Conservation (phyloP, 371 early-diverging fungal species). For the Lichtheimia ornata region DNA sequence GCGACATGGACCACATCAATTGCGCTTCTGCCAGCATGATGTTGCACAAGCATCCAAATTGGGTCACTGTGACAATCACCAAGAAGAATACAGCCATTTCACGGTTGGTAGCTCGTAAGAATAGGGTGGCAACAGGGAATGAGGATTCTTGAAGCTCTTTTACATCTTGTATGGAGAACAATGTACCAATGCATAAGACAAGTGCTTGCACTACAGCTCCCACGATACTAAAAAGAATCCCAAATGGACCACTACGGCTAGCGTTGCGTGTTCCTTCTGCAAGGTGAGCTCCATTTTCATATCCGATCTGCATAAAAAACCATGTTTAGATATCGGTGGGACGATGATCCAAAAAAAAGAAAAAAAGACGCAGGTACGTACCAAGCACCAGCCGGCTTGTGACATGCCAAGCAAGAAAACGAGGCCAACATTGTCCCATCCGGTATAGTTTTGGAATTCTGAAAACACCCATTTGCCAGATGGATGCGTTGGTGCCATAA, state of each 20-base stretch:
- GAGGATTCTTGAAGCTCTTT: constrained; percentile 19
- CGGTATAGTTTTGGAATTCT: constrained; percentile 37
- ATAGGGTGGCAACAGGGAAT: constrained; percentile 20
- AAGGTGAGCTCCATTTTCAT: constrained; percentile 25
- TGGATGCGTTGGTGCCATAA: constrained; percentile 34
- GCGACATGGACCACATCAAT: constrained; percentile 22
- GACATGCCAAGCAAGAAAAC: constrained; percentile 38
- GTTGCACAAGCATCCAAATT: constrained; percentile 28
- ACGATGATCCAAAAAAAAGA: neutral
- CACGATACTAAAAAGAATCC: constrained; percentile 33
- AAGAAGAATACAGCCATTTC: constrained; percentile 19
- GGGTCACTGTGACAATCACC: constrained; percentile 19
- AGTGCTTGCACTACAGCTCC: constrained; percentile 36
- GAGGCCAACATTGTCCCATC: constrained; percentile 27
- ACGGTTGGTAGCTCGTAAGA: constrained; percentile 13
- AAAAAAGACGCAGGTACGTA: no score
- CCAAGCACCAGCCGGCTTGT: constrained; percentile 32
- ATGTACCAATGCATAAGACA: constrained; percentile 28
- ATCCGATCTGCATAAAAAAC: neutral
- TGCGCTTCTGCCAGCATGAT: constrained; percentile 15
- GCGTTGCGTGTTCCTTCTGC: constrained; percentile 42
- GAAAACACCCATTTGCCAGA: constrained; percentile 40
- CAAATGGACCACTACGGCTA: constrained; percentile 32
- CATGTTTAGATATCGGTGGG: neutral
- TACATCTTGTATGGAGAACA: constrained; percentile 43